Evolutionary conservation across 176 grass and related monocot genomes (phyloP), one percentile per base, ranked within the genome.

Genomic region (Avena eriantha): DNA sequence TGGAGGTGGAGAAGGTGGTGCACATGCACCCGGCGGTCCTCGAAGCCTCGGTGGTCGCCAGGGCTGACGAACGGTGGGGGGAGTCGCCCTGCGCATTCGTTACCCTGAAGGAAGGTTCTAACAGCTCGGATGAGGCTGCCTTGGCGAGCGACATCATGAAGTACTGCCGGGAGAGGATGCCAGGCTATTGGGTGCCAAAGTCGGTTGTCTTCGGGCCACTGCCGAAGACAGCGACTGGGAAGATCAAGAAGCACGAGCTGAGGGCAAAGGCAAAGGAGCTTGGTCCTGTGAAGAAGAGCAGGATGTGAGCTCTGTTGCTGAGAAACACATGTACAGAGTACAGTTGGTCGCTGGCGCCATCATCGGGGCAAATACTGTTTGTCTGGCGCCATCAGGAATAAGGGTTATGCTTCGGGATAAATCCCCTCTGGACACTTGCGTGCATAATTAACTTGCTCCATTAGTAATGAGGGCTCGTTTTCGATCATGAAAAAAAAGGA

Each of bases 11-110:
- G 88, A 94, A 93, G 78, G 86, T 77, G 33, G 10, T 99, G 79
- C 87, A 90, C 85, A 26, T 63, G 83, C 92, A 99, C 53, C 92
- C 97, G 34, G 97, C 90, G 4, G 82, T 99, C 55, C 88, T 94
- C 0, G 97, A 99, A 77, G 85, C 43, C 0, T 96, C 94, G 12
- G 94, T 99, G 24, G 94, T 96, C 5, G 92, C 97, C 47, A 86
- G 97, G 23, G 83, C 88, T 5, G 97, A 99, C 56, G 94, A 99
- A 66, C 86, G 19, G 80, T 99, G 94, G 94, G 97, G 97, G 64
- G 97, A 99, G 89, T 96, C 92, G 6, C 97, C 97, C 0, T 99
- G 97, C 26, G 97, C 90, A 1, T 99, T 99, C 23, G 83, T 99
- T 36, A 94, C 85, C 3, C 43, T 93, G 63, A 99, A 90, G 86